Evolutionary conservation across 805 yeast species (phyloP), one percentile per base, ranked within the genome.

Genomic region (Monosporozyma siamensis): DNA sequence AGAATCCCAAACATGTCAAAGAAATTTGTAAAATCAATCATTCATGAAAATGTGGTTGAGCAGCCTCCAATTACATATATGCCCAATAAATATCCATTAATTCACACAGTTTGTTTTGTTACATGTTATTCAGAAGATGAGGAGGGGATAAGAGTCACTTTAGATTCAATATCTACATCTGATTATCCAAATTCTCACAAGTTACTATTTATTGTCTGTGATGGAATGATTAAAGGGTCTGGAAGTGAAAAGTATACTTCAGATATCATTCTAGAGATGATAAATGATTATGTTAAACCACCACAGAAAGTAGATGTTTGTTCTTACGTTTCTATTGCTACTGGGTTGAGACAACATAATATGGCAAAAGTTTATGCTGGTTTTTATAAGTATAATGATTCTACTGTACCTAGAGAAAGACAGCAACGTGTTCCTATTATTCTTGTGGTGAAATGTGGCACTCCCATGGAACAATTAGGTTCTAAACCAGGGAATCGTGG

Each of bases 321-420:
- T 55, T 88, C 97, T 0, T 90, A 92, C 60, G 95, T 92, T 29
- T 95, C 97, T 6, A 97, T 92, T 32, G 95, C 95, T 3, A 83
- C 83, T 53, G 98, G 98, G 52, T 54, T 84, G 4, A 92, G 87
- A 66, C 81, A 98, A 60, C 98, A 92, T 59, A 92, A 92, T 61
- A 88, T 89, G 95, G 97, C 98, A 23, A 90, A 89, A 64, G 88
- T 90, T 2, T 90, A 87, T 57, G 80, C 95, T 10, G 98, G 98
- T 0, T 92, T 85, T 60, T 92, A 92, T 67, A 80, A 80, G 51
- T 92, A 89, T 58, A 79, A 85, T 53, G 83, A 83, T 49, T 56
- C 65, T 3, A 83, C 90, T 1, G 78, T 88, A 35, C 85, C 90
- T 2, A 65, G 67, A 1, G 89, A 83, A 47, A 82, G 82, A 52